phyloP scores from a whole-genome alignment of 768 basidiomycete genomes.

The Trametopsis cervina region DNA sequence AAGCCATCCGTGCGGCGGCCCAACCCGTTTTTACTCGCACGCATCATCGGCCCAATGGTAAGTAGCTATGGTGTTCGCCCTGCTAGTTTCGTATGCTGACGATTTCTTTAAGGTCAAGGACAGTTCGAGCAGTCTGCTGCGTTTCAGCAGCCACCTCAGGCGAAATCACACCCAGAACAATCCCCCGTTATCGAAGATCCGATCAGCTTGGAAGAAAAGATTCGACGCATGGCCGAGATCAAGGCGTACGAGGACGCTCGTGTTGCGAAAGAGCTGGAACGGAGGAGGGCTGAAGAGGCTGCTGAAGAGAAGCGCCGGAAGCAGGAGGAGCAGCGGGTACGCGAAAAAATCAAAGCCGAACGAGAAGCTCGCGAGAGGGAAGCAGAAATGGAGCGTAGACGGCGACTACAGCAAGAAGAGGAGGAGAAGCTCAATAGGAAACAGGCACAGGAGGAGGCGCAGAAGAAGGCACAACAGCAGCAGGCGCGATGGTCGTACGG shows the following conservation, averaged over 20 bases:
- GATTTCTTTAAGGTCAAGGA: not conserved
- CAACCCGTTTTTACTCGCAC: not conserved
- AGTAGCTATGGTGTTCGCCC: not conserved
- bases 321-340: conserved; percentile 22
- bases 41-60: not conserved
- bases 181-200: conserved; percentile 11
- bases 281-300: conserved; percentile 1
- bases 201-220: conserved; percentile 13
- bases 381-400: conserved; percentile 21
- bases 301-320: conserved; percentile 3
- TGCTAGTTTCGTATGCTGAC: too few relatives aligned
- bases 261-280: conserved; percentile 1
- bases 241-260: conserved; percentile 8
- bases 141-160: not conserved
- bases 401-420: conserved; percentile 13
- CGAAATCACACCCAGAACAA: too few relatives aligned
- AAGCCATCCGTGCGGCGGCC: not conserved
- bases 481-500: conserved; percentile 48
- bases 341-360: conserved; percentile 19
- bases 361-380: conserved; percentile 16
- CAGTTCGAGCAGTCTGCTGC: not conserved
- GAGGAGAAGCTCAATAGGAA: conserved; percentile 22
- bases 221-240: conserved; percentile 9
- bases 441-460: conserved; percentile 5
- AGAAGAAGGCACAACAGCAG: conserved; percentile 39